Percentiles rank a stretch among this genome's conserved stretches.
These are phyloP conservation scores for Polygonum maritimum DNA, from an alignment of 148 eudicot species.

Conservation along the genomic window DNA sequence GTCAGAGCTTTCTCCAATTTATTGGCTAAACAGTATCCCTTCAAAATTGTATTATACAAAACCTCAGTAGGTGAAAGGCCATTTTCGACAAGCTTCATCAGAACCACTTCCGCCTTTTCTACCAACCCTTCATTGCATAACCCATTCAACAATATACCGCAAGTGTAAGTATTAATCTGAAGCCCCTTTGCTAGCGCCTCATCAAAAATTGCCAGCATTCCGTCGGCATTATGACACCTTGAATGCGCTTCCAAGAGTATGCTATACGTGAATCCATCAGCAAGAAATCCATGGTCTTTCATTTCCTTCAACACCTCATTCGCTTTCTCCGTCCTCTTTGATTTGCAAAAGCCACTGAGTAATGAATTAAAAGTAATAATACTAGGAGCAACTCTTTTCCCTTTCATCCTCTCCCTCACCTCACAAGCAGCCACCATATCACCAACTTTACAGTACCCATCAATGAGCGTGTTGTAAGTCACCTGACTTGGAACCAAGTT, in stretches of 20 bases:
- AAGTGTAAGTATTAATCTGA: slow-evolving; percentile 38
- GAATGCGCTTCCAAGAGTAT: slow-evolving; percentile 56
- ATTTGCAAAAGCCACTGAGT: slow-evolving; percentile 62
- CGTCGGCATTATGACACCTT: slow-evolving; percentile 36
- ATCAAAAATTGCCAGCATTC: slow-evolving; percentile 33
- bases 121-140: slow-evolving; percentile 59
- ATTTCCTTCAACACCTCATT: slow-evolving; percentile 51
- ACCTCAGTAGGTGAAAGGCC: slow-evolving; percentile 47
- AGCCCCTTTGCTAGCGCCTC: slow-evolving; percentile 34
- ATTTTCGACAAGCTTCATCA: slow-evolving; percentile 30
- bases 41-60: slow-evolving; percentile 52
- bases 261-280: slow-evolving; percentile 71
- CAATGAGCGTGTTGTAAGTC: slow-evolving; percentile 66
- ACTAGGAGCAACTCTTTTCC: slow-evolving; percentile 37
- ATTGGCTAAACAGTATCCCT: slow-evolving; percentile 46
- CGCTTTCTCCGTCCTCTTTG: slow-evolving; percentile 49
- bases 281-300: slow-evolving; percentile 40
- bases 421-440: slow-evolving; percentile 52
- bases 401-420: slow-evolving; percentile 54
- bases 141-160: slow-evolving; percentile 54
- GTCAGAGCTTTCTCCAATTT: slow-evolving; percentile 44
- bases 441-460: slow-evolving; percentile 78
- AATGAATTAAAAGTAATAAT: slow-evolving; percentile 59
- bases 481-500: slow-evolving; percentile 40
- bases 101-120: slow-evolving; percentile 49